A percentile compares a stretch with the other conserved stretches of the same genome.
These are phyloP conservation scores for Mortierella sp. DNA, from an alignment of 371 early-diverging fungal genomes.

Conservation along the genomic window DNA sequence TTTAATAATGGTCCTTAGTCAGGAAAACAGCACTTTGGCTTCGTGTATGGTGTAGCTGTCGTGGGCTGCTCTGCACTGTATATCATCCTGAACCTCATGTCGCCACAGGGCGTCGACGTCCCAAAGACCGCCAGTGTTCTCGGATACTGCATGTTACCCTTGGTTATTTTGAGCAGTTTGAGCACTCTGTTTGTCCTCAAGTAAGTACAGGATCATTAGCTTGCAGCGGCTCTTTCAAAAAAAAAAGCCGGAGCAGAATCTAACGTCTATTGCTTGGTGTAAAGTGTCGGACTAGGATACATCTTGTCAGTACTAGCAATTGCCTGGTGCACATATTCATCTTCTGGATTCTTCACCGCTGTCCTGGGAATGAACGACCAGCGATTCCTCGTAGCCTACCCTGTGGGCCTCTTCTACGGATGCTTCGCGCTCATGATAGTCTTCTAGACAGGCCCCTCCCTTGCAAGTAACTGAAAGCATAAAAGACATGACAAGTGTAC, in stretches of 20 bases:
- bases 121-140: slow-evolving; percentile 93
- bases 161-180: slow-evolving; percentile 86
- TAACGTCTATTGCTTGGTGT: not conserved
- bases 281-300: slow-evolving; percentile 67
- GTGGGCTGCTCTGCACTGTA: slow-evolving; percentile 91
- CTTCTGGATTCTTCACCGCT: slow-evolving; percentile 95
- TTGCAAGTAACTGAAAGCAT: not conserved
- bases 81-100: slow-evolving; percentile 93
- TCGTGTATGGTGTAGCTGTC: slow-evolving; percentile 95
- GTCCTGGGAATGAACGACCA: slow-evolving; percentile 94
- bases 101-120: slow-evolving; percentile 86
- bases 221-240: not conserved
- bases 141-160: slow-evolving; percentile 96
- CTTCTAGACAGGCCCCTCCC: slow-evolving; percentile 64
- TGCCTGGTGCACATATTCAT: slow-evolving; percentile 94
- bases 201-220: slow-evolving; percentile 5
- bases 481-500: not conserved
- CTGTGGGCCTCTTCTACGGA: slow-evolving; percentile 92
- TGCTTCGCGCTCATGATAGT: slow-evolving; percentile 96
- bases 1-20: slow-evolving; percentile 62
- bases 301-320: slow-evolving; percentile 76
- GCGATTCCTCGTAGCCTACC: slow-evolving; percentile 94
- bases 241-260: too few species aligned
- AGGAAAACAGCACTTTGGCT: slow-evolving; percentile 96
- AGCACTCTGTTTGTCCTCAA: slow-evolving; percentile 49